Conservation (phyloP, 2,329 filamentous ascomycete species). For the Fusarium sp. region DNA sequence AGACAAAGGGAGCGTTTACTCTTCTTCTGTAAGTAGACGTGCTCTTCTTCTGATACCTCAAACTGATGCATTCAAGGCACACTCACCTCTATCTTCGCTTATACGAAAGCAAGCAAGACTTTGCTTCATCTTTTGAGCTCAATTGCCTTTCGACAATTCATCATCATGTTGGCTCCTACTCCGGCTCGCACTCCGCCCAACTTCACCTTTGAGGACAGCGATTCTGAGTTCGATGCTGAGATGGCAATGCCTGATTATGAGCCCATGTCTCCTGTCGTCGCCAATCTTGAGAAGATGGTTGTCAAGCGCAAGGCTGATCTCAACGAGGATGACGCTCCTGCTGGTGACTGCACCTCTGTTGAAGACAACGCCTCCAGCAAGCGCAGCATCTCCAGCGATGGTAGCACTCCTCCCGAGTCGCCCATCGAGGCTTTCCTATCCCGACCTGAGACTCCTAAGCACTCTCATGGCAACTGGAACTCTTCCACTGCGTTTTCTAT, state of each 20-base stretch:
- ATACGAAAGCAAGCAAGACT: neutral
- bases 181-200: conserved; percentile 5
- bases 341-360: neutral
- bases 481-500: neutral
- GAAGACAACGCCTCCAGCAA: neutral
- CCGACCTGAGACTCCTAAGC: neutral
- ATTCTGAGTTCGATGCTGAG: conserved; percentile 4
- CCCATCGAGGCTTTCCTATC: conserved; percentile 26
- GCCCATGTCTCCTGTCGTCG: conserved; percentile 15
- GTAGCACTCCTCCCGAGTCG: conserved; percentile 15
- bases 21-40: conserved; percentile 13
- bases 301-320: neutral
- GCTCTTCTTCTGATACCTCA: neutral
- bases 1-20: neutral
- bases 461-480: neutral
- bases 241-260: conserved; percentile 7
- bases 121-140: neutral
- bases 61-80: conserved; percentile 1
- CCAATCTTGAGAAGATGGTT: conserved; percentile 12
- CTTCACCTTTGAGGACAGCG: conserved; percentile 10
- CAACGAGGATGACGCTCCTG: neutral
- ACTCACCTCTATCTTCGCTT: neutral
- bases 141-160: neutral
- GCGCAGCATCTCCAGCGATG: neutral
- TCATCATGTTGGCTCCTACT: conserved; percentile 13